Evolutionary conservation across 2,329 filamentous ascomycete genomes (phyloP).

Genomic region (Monilinia aucupariae): DNA sequence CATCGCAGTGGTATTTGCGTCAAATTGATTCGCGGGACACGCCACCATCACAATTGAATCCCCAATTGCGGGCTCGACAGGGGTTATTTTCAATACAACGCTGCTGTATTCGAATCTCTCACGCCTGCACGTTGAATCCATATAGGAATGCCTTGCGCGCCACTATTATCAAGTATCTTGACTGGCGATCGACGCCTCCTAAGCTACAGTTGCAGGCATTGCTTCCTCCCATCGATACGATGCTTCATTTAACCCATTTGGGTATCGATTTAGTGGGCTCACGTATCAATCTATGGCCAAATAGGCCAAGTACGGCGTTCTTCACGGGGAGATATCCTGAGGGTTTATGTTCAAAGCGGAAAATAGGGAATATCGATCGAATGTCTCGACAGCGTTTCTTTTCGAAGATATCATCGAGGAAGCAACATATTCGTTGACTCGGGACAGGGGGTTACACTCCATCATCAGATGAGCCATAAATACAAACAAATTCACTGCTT

Average conservation of each 20-base stretch:
- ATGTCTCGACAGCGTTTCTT: background rate
- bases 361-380: background rate
- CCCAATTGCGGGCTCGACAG: background rate
- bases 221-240: background rate
- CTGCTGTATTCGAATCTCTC: background rate
- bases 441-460: background rate
- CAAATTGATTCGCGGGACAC: background rate
- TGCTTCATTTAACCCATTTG: background rate
- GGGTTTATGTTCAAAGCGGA: background rate
- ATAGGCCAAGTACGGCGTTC: background rate
- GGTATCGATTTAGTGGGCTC: background rate
- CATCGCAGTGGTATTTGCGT: background rate
- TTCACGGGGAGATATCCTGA: no score
- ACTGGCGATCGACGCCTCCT: background rate
- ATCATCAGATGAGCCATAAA: background rate
- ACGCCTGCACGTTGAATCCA: background rate
- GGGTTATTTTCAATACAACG: background rate
- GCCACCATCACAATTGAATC: background rate
- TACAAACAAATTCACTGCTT: background rate
- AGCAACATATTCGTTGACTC: background rate
- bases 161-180: background rate
- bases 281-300: background rate
- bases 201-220: background rate
- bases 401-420: background rate
- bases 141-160: background rate